A percentile compares a stretch with the other conserved stretches of the same genome.
These are phyloP conservation scores for Leccinellum luteum DNA, from an alignment of 768 basidiomycete species.

Conservation along the genomic window DNA sequence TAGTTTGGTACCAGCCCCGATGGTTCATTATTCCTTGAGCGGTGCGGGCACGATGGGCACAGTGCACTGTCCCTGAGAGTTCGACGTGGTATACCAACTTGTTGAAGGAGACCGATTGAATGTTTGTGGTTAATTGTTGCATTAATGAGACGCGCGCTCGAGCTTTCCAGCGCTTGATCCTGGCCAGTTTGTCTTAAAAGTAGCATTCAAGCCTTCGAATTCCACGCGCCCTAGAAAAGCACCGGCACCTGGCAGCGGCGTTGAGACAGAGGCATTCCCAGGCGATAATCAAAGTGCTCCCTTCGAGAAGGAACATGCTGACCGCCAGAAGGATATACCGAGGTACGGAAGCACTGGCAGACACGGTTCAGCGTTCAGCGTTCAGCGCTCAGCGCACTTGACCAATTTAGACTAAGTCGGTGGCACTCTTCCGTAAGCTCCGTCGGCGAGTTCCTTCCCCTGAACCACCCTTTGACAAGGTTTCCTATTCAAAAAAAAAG, in stretches of 20 bases:
- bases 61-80: not conserved
- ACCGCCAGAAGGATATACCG: not conserved
- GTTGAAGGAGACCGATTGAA: not conserved
- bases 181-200: not conserved
- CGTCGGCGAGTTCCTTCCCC: constrained; percentile 3
- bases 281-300: not conserved
- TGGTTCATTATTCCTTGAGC: not conserved
- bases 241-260: not conserved
- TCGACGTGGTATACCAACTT: not conserved
- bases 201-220: not conserved
- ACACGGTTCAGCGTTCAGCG: not conserved
- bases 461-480: not conserved
- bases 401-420: constrained; percentile 7
- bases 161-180: not conserved
- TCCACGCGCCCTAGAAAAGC: constrained; percentile 1
- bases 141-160: not conserved
- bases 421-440: constrained; percentile 12
- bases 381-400: not conserved
- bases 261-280: constrained; percentile 6
- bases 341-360: not conserved
- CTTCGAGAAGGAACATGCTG: not conserved
- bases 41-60: not conserved
- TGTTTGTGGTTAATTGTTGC: not conserved
- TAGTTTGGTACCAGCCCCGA: not conserved
- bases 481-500: constrained; percentile 4